Conservation (phyloP, 2,329 filamentous ascomycete species). For the Verticillium tricorpus region DNA sequence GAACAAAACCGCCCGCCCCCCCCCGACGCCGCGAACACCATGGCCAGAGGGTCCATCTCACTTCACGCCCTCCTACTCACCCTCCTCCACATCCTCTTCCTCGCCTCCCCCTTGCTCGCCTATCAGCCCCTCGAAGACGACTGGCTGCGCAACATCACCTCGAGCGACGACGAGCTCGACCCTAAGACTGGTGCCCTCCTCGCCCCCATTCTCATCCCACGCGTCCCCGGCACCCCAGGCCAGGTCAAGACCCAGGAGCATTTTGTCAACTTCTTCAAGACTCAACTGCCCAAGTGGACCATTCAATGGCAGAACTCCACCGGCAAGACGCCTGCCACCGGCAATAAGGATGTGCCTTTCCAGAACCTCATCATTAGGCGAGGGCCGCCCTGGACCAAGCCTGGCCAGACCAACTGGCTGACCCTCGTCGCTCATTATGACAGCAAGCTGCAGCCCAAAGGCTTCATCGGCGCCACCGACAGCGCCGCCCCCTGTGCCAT, state of each 20-base stretch:
- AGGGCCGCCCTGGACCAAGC: slow-evolving; percentile 70
- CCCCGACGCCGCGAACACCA: background rate
- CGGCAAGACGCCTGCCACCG: slow-evolving; percentile 61
- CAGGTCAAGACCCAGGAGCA: slow-evolving; percentile 64
- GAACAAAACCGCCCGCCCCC: background rate
- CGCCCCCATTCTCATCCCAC: slow-evolving; percentile 69
- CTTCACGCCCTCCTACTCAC: background rate
- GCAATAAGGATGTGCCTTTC: slow-evolving; percentile 63
- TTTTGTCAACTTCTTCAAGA: slow-evolving; percentile 66
- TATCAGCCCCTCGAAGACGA: slow-evolving; percentile 55
- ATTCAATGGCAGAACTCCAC: slow-evolving; percentile 73
- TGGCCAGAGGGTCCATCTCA: background rate
- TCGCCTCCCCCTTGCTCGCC: slow-evolving; percentile 19
- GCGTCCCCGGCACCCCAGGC: slow-evolving; percentile 70
- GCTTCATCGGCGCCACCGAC: slow-evolving; percentile 81
- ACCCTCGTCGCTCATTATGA: slow-evolving; percentile 85
- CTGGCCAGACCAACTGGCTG: slow-evolving; percentile 67
- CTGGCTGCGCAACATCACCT: slow-evolving; percentile 59
- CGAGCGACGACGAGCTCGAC: slow-evolving; percentile 62
- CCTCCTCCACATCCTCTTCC: slow-evolving; percentile 13
- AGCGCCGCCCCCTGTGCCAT: slow-evolving; percentile 82
- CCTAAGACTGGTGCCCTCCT: slow-evolving; percentile 63
- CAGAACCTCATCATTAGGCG: slow-evolving; percentile 71
- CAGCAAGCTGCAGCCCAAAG: slow-evolving; percentile 64
- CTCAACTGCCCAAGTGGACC: slow-evolving; percentile 64